Conservation (phyloP, 2,329 filamentous ascomycete species). For the Trichoderma breve region DNA sequence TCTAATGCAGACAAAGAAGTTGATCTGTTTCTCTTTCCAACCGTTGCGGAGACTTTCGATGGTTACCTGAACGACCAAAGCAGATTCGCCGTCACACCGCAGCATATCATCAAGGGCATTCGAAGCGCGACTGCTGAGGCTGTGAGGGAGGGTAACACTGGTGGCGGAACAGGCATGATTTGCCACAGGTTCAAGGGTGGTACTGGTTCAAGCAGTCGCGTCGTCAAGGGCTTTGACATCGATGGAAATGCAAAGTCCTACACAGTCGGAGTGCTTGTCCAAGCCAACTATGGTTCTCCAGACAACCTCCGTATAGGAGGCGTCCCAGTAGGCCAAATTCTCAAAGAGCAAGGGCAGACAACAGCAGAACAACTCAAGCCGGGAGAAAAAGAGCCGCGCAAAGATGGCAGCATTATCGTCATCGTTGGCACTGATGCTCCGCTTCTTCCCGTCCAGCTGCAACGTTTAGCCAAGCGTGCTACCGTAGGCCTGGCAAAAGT, state of each 20-base stretch:
- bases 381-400: constrained; percentile 29
- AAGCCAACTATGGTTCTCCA: constrained; percentile 62
- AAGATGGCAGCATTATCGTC: constrained; percentile 39
- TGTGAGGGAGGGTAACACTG: constrained; percentile 61
- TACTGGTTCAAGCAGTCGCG: constrained; percentile 59
- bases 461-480: constrained; percentile 57
- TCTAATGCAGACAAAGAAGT: constrained; percentile 42
- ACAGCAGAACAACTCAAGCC: constrained; percentile 10
- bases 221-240: constrained; percentile 47
- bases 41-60: constrained; percentile 64
- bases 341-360: constrained; percentile 44
- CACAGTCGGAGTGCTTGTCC: constrained; percentile 60
- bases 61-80: constrained; percentile 58
- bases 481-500: constrained; percentile 60
- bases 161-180: constrained; percentile 67
- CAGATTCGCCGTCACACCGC: constrained; percentile 52
- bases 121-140: constrained; percentile 47
- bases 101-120: constrained; percentile 55
- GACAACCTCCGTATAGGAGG: constrained; percentile 58
- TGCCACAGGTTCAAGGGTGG: constrained; percentile 67
- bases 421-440: constrained; percentile 35
- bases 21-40: constrained; percentile 55
- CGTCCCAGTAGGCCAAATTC: constrained; percentile 59
- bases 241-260: constrained; percentile 42
- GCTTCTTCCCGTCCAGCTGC: constrained; percentile 34